phyloP scores from a whole-genome alignment of 2,329 filamentous ascomycete species.

The Ophiostoma australiae region DNA sequence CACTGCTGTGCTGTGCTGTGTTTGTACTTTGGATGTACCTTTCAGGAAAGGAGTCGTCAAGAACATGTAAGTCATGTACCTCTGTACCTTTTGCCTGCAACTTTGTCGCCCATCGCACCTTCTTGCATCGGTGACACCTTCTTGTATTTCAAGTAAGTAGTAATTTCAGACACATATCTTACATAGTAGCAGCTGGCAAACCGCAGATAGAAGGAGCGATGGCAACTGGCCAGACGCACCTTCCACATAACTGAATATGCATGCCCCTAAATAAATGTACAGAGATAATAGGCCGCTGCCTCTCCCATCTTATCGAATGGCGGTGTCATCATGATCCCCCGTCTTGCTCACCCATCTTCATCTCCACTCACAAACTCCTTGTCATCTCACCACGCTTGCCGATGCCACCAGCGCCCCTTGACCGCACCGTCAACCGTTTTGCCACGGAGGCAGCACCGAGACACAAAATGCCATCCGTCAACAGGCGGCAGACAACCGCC shows the following conservation, averaged over 20 bases:
- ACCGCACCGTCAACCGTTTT: background rate
- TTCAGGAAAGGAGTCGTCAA: background rate
- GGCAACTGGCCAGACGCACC: background rate
- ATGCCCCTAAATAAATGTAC: background rate
- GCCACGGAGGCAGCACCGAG: constrained; percentile 12
- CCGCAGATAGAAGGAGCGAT: constrained; percentile 1
- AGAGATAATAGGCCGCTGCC: background rate
- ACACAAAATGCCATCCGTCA: background rate
- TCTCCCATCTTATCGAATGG: background rate
- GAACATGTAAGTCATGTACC: constrained; percentile 9
- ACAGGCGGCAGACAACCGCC: background rate
- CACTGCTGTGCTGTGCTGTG: background rate
- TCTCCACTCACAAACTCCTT: background rate
- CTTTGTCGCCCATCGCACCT: background rate
- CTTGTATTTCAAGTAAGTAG: background rate
- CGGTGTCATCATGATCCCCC: constrained; percentile 12
- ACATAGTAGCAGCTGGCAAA: too few relatives aligned
- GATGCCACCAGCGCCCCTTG: background rate
- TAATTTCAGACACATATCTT: too few relatives aligned
- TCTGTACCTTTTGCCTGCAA: background rate
- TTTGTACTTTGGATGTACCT: constrained; percentile 10
- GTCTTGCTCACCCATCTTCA: background rate
- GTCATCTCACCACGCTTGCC: background rate
- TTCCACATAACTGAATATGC: background rate
- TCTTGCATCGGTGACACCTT: background rate